A percentile compares a stretch with the other conserved stretches of the same genome.
phyloP scores from a whole-genome alignment of 2,329 filamentous ascomycete species.

The Sporothrix pseudoabietina region DNA sequence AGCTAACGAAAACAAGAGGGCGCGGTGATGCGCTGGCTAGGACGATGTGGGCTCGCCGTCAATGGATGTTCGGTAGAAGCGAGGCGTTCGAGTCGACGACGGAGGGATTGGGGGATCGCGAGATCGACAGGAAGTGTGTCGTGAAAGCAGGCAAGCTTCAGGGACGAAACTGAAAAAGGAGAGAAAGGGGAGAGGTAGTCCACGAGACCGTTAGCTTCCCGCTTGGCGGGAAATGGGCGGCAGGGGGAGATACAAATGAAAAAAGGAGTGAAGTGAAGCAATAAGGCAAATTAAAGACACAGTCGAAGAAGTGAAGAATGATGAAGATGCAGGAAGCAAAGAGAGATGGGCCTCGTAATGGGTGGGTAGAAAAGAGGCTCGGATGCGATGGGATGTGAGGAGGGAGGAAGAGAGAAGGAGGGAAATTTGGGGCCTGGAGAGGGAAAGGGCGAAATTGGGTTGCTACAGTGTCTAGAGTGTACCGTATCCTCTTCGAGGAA shows the following conservation, averaged over 20 bases:
- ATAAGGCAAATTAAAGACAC: constrained; percentile 31
- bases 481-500: constrained; percentile 34
- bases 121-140: constrained; percentile 10
- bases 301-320: constrained; percentile 28
- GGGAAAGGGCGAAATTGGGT: constrained; percentile 31
- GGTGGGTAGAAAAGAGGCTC: constrained; percentile 27
- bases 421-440: constrained; percentile 27
- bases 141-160: constrained; percentile 19
- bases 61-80: background rate
- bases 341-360: constrained; percentile 19
- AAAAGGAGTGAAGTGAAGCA: constrained; percentile 8
- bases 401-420: constrained; percentile 25
- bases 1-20: constrained; percentile 9
- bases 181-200: background rate
- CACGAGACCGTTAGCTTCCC: constrained; percentile 27
- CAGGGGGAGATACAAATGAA: constrained; percentile 6
- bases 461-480: constrained; percentile 32
- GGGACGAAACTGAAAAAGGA: background rate
- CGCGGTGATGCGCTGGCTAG: constrained; percentile 26
- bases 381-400: constrained; percentile 29
- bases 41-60: background rate
- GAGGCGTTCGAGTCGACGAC: background rate
- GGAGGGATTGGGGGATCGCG: background rate
- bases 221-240: constrained; percentile 29
- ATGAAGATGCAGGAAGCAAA: constrained; percentile 10